Base-by-base conservation (phyloP, 495 filamentous ascomycete species). In the Symbiotaphrina buchneri region DNA sequence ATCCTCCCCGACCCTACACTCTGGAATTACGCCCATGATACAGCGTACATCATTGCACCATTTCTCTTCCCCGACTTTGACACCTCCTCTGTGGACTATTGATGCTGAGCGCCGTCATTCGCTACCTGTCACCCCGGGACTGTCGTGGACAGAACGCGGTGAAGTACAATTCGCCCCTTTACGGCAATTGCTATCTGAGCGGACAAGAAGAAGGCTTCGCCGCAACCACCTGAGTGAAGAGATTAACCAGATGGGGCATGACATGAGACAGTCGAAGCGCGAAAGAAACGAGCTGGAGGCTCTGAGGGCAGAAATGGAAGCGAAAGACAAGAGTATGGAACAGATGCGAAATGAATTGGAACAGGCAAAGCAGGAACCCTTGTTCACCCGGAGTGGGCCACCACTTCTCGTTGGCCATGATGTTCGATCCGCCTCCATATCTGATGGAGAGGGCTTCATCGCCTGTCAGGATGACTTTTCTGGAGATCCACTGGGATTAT, bases 181-280 rank as follows among this genome's bases (percentile, higher is more conserved):
- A 19, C 58, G 65, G n/a, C 67, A 77, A 17, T 61, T 74, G 3
- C 46, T 84, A 15, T 73, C 81, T 40, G 55, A 56, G 15, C 65
- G 79, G n/a, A 60, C 66, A n/a, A 68, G 71, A 44, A 65, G 78
- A 15, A 62, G 76, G 27, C 59, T 83, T 16, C 59, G 67, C 10
- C 65, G 77, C 14, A 69, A 71, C 37, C 68, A 75, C 18, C 47
- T 87, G 21, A 79, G 74, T 39, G 68, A 81, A 42, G 76, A 83
- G 46, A 63, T 78, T 37, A 82, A 76, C 47, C 50, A 47, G 13
- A 68, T 80, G 25, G 47, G 45, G 15, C 27, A 41, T 14, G 39
- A 48, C 32, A 35, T 39, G 25, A 39, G 34, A 27, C 34, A 39
- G 18, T 43, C 18, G 16, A 30, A 36, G 15, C 33, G 36, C 31